Evolutionary conservation across 176 grass and related monocot genomes (phyloP), one percentile per base, ranked within the genome.

Genomic region (Paspalum vaginatum): DNA sequence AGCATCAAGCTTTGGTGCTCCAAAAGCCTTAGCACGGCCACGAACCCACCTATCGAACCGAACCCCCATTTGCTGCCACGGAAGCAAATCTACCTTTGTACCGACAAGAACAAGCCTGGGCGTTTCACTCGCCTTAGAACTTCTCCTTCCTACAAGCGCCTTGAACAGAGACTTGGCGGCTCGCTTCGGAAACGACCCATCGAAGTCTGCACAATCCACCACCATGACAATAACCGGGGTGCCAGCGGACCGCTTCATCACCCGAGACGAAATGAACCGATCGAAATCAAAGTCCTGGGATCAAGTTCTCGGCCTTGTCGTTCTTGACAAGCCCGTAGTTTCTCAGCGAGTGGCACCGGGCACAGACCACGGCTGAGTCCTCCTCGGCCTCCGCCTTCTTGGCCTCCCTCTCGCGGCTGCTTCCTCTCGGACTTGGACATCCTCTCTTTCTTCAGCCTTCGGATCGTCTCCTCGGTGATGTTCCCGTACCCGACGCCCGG

Each of bases 211-310:
- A 20, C 92, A 98, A 63, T 98, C 95, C 45, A 93, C 92, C 5
- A 98, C 95, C 83, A 98, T 90, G 60, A 94, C 44, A 2, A 98
- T 85, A 59, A 98, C 89, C 1, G 91, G 90, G 39, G 85, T 70
- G 61, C 91, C 87, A 13, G 89, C 76, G 0, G 88, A 73, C 10
- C 83, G 79, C 69, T 87, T 98, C 89, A 94, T 92, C 84, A 98
- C 60, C 46, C 92, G 88, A 51, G 88, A 90, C 0, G 92, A 90
- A 53, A 98, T 94, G 77, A 94, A 81, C n/a, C 90, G 78, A 51
- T 94, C 92, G 2, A 98, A 98, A 80, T 98, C 95, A 24, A 98
- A 98, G 68, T 98, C 95, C 0, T n/a, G 95, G 95, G 56, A 98
- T 98, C 63, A 98, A 79, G 69, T 98, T 98, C 51, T 98, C 95